Base-by-base conservation (phyloP, 805 yeast genomes). In the Candida takata region DNA sequence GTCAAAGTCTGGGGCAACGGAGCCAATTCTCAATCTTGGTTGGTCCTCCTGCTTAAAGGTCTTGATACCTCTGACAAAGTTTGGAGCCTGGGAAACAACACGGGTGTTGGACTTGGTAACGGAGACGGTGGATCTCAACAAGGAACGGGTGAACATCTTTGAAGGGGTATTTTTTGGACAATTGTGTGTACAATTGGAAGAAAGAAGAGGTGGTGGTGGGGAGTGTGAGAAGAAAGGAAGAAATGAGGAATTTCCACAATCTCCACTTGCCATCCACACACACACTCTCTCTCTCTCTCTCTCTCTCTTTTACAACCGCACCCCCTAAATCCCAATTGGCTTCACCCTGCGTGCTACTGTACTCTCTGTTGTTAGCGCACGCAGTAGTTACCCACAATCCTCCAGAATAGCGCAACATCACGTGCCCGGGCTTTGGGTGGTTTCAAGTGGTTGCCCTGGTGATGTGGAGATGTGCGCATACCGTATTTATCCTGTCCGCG, bases 1-100 rank as follows among this genome's bases (percentile, higher is more conserved):
- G 43, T 70, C 67, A 72, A 87, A 87, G 62, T 88, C 80, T 58
- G 97, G 97, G 40, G 95, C 97, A 36, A 65, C 64, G 29, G 88
- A 74, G 37, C 94, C 94, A 59, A 82, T 80, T 69, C 95, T 75
- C 47, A 79, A 63, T 61, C 76, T 69, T 57, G 78, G 77, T 56
- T 72, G 78, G 23, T 70, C 62, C 40, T 69, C 73, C 41, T 69
- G 72, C 43, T 63, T 70, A 50, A 70, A 70, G n/a, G 71, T 60
- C 58, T 68, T 65, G 43, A 60, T 31, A 43, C 57, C 58, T 53
- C 67, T 59, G 24, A 47, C 46, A 15, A 60, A 47, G 26, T 46
- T 36, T 36, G 49, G 40, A 42, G 48, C 24, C 19, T 25, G 30
- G 13, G 50, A 37, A 34, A 47, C 40, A 40, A 40, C 29, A 31